Base-by-base conservation (phyloP, 2,329 filamentous ascomycete species). In the Trichothecium roseum region DNA sequence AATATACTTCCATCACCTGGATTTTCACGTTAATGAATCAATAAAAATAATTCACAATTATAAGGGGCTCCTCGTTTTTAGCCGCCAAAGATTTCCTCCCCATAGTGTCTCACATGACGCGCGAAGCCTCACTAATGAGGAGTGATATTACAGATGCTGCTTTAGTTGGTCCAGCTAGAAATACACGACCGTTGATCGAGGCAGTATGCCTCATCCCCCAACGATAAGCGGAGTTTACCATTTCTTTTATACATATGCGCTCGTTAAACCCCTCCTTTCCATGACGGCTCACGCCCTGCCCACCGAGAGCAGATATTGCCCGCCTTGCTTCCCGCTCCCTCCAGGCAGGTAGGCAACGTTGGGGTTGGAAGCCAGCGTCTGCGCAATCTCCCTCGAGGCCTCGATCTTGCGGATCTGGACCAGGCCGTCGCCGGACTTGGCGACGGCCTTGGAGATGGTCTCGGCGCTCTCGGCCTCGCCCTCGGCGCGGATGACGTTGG, bases 331-430 rank as follows among this genome's bases (percentile, higher is more conserved):
- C 47, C 74, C 72, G 37, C 30, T 36, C 15, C 84, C 81, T 48
- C 84, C 77, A 3, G 91, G 91, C 44, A 98, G 64, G 61, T 98
- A 98, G 32, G 87, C 88, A 36, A 98, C 88, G 51, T 98, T 96
- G 41, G 91, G 88, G 65, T 98, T 98, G 40, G 68, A 67, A 15
- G 89, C 78, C 53, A 98, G 64, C 46, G 88, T 89, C 63, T 87
- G 77, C 8, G 91, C 91, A 62, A 98, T 95, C 52, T 98, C 93
- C 60, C 81, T 85, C 57, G 85, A 88, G 12, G 91, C 93, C 69
- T 98, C 91, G 53, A 98, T 95, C 69, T 89, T 82, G 69, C 91
- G 73, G 61, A 98, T 96, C 75, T 91, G 79, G 47, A 98, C 84
- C 51, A 98, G 69, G 30, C 91, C 91, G 60, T 94, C 89, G 46